These are phyloP conservation scores for Magnolia sinica DNA, from an alignment of 164 flowering plant genomes.

Conservation along the genomic window DNA sequence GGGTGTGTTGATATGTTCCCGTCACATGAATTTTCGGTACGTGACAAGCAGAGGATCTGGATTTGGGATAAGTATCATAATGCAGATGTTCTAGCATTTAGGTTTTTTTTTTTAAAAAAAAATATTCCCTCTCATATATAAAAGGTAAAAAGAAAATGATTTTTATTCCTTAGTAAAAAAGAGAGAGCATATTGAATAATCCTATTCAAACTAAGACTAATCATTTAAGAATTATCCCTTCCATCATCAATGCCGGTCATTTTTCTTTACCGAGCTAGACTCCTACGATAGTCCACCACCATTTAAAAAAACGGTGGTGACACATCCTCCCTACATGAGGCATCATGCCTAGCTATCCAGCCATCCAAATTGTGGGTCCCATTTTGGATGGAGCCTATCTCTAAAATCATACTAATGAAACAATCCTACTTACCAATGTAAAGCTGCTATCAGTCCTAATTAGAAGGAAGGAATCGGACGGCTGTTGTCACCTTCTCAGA, in stretches of 20 bases:
- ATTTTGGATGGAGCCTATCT: background rate
- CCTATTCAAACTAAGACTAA: background rate
- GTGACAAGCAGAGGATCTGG: too few relatives aligned
- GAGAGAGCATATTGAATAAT: background rate
- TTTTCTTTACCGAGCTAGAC: background rate
- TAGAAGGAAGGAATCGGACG: too few relatives aligned
- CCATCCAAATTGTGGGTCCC: background rate
- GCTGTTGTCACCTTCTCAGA: too few relatives aligned
- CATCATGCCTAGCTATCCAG: too few relatives aligned
- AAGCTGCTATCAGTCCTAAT: background rate
- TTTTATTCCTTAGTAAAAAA: background rate
- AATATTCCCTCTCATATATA: too few relatives aligned
- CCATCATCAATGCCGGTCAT: background rate
- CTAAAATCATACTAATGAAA: background rate
- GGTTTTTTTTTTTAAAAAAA: too few relatives aligned
- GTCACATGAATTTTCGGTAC: too few relatives aligned
- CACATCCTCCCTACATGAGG: background rate
- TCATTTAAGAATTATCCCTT: constrained; percentile 1
- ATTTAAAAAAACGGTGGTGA: too few relatives aligned
- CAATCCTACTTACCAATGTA: background rate
- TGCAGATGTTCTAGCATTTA: too few relatives aligned
- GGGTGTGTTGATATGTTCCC: too few relatives aligned
- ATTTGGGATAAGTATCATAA: too few relatives aligned
- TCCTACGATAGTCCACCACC: background rate
- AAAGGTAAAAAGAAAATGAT: background rate